Evolutionary conservation across 129 eudicot genomes (phyloP), one percentile per base, ranked within the genome.

Genomic region (Pittosporum tobira): DNA sequence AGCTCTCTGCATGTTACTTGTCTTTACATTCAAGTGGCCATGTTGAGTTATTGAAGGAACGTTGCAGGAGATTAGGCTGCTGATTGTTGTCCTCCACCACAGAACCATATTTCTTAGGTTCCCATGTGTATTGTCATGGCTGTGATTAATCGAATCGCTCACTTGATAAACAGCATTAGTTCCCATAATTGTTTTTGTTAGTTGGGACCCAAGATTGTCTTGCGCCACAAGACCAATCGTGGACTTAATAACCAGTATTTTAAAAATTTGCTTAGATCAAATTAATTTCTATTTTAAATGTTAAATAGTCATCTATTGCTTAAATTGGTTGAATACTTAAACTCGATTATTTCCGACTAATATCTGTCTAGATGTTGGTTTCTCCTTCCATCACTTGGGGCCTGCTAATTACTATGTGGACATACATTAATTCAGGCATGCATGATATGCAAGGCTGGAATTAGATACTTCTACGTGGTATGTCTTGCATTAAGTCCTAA

Each of bases 381-480:
- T n/a, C n/a, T n/a, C n/a, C n/a, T n/a, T n/a, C n/a, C n/a, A n/a
- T n/a, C n/a, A n/a, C n/a, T n/a, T n/a, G n/a, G n/a, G n/a, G n/a
- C n/a, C n/a, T n/a, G n/a, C 59, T 16, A 28, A 14, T 4, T 53
- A 15, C 14, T n/a, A 40, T 13, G 45, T 40, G 45, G 45, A 40
- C 45, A 40, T 40, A 40, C 45, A 14, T 40, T 40, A 40, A 40
- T 15, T 2, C 13, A 40, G n/a, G 45, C 38, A 12, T 1, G 18
- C 45, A 2, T 12, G 45, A n/a, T 40, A 40, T 65, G 31, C 38
- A 27, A 65, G 62, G 62, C 52, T 52, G 70, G 43, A 20, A 52
- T 46, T 20, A 38, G 52, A 21, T 53, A 64, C 28, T 11, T 30
- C 24, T 38, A 15, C 36, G 24, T 63, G 57, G 22, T 40, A 25